Base-by-base conservation (phyloP, 345 rosid genomes). In the Citrus medica region DNA sequence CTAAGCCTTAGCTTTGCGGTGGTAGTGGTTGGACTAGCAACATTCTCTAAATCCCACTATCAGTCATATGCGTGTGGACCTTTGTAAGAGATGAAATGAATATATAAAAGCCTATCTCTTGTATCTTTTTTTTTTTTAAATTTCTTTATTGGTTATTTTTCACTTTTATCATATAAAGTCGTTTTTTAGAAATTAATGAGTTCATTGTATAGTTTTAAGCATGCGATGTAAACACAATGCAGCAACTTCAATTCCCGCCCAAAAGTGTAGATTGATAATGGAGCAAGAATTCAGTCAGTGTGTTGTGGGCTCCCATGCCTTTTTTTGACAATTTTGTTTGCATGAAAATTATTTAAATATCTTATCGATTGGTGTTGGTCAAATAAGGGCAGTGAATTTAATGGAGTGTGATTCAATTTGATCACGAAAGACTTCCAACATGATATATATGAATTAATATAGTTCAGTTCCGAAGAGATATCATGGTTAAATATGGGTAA, bases 1-100 rank as follows among this genome's bases (percentile, higher is more conserved):
- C 13, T 51, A 58, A 72, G 33, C 22, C 8, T 63, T 75, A 63
- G 64, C 69, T n/a, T 59, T 76, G 72, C 42, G 70, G 82, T 81
- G 80, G 83, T 61, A 76, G 84, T 35, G 40, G 76, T 76, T 84
- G 73, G 78, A 40, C 75, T 16, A 25, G 58, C 46, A 55, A 37
- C 24, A 37, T 78, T 77, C 71, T 63, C 13, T 35, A 27, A 55
- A 59, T 19, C 48, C 73, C 71, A 76, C 78, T 66, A 35, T 24
- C 56, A 67, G 79, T 81, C 84, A 21, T 81, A 24, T 62, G 55
- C 84, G 79, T 33, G 86, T 84, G 80, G 80, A 81, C 86, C 80
- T 72, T 76, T 3, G 16, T 4, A 13, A 66, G 65, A 14, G 10
- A 53, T 25, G 37, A 46, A 46, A 21, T 33, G 2, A 70, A 78